Evolutionary conservation across 1,284 basidiomycete species (phyloP).

Genomic region (Anthracocystis walkeri): DNA sequence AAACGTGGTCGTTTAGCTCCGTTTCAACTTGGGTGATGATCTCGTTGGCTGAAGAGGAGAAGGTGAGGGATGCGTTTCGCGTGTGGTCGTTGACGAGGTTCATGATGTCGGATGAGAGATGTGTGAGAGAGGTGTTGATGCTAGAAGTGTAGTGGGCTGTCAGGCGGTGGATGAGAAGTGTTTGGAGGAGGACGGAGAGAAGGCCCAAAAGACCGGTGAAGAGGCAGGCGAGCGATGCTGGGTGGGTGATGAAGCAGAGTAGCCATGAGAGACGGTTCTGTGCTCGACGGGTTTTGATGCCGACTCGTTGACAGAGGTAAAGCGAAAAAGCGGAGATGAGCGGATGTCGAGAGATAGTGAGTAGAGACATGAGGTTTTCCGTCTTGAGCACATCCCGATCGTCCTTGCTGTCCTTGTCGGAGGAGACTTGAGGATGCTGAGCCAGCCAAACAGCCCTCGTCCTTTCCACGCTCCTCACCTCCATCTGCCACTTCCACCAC

Average conservation of each 20-base stretch:
- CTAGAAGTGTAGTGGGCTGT: conserved; percentile 25
- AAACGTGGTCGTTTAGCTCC: conserved; percentile 79
- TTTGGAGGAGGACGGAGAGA: conserved; percentile 86
- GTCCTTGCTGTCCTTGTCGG: background rate
- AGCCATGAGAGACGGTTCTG: conserved; percentile 76
- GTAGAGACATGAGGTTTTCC: conserved; percentile 37
- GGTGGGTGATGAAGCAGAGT: conserved; percentile 87
- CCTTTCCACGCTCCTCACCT: conserved; percentile 36
- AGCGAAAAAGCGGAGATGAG: conserved; percentile 43
- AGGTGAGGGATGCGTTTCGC: conserved; percentile 77
- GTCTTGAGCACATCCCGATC: conserved; percentile 17
- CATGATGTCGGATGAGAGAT: conserved; percentile 78
- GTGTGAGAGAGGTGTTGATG: conserved; percentile 73
- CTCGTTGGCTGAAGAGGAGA: conserved; percentile 80
- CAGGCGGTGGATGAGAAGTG: conserved; percentile 73
- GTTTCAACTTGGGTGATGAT: conserved; percentile 79
- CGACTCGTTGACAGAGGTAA: conserved; percentile 21
- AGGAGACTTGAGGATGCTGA: background rate
- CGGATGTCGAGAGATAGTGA: conserved; percentile 55
- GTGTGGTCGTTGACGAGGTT: conserved; percentile 82
- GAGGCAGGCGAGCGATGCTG: conserved; percentile 87
- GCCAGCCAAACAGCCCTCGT: conserved; percentile 46
- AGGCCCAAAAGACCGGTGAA: conserved; percentile 89
- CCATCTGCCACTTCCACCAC: conserved; percentile 52
- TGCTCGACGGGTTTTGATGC: conserved; percentile 25